These are phyloP conservation scores for Kwoniella mangroviensis DNA, from an alignment of 768 basidiomycete species.

Conservation along the genomic window DNA sequence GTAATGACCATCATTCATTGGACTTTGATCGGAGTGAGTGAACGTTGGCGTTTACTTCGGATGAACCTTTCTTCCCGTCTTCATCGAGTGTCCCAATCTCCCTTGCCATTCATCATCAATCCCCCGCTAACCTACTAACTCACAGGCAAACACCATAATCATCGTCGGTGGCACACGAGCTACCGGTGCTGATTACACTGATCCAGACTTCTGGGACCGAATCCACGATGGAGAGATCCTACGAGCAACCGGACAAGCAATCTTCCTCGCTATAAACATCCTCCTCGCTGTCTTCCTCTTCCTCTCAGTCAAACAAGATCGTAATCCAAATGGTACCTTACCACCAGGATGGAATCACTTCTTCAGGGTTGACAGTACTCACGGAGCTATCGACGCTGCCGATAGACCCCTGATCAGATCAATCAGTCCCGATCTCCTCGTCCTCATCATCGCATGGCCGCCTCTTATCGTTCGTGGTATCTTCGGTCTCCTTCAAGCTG, in stretches of 20 bases:
- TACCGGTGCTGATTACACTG: constrained; percentile 11
- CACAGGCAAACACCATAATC: constrained; percentile 22
- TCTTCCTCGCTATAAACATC: constrained; percentile 35
- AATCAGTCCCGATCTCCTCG: constrained; percentile 15
- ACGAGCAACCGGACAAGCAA: constrained; percentile 31
- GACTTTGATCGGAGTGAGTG: constrained; percentile 21
- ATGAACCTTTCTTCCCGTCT: no score
- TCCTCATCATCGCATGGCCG: constrained; percentile 35
- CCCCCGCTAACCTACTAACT: background rate
- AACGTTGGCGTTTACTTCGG: background rate
- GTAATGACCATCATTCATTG: constrained; percentile 33
- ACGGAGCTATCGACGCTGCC: constrained; percentile 21
- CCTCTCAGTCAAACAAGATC: constrained; percentile 21
- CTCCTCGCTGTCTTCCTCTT: constrained; percentile 31
- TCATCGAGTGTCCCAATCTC: background rate
- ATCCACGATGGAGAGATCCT: constrained; percentile 22
- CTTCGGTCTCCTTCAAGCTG: constrained; percentile 35
- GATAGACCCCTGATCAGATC: constrained; percentile 11
- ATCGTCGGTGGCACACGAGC: constrained; percentile 20
- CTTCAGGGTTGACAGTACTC: constrained; percentile 18
- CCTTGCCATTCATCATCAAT: background rate
- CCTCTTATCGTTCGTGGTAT: constrained; percentile 34
- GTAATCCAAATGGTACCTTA: constrained; percentile 17
- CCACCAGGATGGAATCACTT: constrained; percentile 21
- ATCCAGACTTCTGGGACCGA: constrained; percentile 20